Conservation (phyloP, 768 basidiomycete species). For the Asterophora parasitica region DNA sequence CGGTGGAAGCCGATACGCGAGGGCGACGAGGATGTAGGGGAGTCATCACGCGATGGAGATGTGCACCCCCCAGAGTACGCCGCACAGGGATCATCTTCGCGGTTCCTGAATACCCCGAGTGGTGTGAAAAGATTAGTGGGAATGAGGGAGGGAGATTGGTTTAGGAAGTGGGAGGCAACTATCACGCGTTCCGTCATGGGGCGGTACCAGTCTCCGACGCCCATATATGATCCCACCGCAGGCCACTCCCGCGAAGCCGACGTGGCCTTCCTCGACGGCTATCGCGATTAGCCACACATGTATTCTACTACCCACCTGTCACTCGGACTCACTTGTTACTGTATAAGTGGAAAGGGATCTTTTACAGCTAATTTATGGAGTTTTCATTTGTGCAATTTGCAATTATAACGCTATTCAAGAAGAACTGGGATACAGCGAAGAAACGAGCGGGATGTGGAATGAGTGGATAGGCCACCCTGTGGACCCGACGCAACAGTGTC, state of each 20-base stretch:
- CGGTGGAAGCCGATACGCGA: conserved; percentile 30
- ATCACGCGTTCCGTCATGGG: conserved; percentile 56
- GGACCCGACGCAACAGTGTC: conserved; percentile 2
- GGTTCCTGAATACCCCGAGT: conserved; percentile 26
- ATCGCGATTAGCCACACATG: conserved; percentile 12
- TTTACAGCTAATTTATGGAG: conserved; percentile 5
- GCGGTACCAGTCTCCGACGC: conserved; percentile 37
- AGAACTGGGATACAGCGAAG: conserved; percentile 8
- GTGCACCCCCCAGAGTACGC: conserved; percentile 8
- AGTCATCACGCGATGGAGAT: background rate
- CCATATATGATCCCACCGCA: conserved; percentile 19
- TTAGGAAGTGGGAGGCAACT: conserved; percentile 67
- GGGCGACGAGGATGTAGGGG: conserved; percentile 1
- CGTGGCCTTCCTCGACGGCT: conserved; percentile 25
- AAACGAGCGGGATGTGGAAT: background rate
- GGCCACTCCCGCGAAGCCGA: conserved; percentile 6
- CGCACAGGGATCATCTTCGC: conserved; percentile 7
- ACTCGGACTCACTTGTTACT: background rate
- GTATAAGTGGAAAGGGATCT: background rate
- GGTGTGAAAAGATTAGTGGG: conserved; percentile 48
- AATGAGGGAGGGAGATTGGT: conserved; percentile 73
- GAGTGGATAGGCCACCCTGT: background rate
- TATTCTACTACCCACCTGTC: too few relatives aligned
- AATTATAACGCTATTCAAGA: conserved; percentile 5
- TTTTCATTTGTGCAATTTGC: background rate